Base-by-base conservation (phyloP, 306 rosid genomes). In the Urtica urens region DNA sequence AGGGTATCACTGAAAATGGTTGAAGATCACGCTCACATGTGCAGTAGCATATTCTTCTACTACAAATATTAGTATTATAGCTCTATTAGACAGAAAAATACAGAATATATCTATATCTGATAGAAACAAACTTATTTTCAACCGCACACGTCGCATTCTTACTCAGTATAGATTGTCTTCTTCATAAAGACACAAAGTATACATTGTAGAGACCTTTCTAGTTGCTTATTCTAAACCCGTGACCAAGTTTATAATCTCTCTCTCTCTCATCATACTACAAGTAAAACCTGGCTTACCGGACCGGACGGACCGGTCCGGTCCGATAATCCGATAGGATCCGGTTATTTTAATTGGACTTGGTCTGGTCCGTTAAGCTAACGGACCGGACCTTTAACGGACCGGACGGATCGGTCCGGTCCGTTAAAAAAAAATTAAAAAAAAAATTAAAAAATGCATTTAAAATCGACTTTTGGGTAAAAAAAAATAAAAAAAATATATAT, bases 1-100 rank as follows among this genome's bases (percentile, higher is more conserved):
- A 47, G 16, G 14, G 49, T 17, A 46, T 46, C 14, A 49, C 35
- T 65, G 92, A 69, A 55, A 71, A 56, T 31, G 69, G 48, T 20
- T 28, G 33, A 47, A 46, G 50, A 38, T 44, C 33, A 43, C 10
- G n/a, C 35, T 72, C 68, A 60, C 83, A 76, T 66, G 80, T 71
- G 83, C 49, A 59, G n/a, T 71, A 72, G 68, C 82, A 68, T 81
- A 80, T 54, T 55, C 31, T n/a, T 2, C 6, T 23, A 20, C 41
- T 28, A 51, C 46, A 28, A 38, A 48, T 15, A 24, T 40, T 35
- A 35, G 33, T 28, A 4, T 4, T 28, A 28, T 28, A 53, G 59
- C 44, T 48, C 8, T 51, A 11, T 49, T 18, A 50, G 60, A 64
- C 21, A 50, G 26, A 62, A 56, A 51, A 33, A 29, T 5, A 64